phyloP scores from a whole-genome alignment of 148 eudicot species.

The Cornus controversa region DNA sequence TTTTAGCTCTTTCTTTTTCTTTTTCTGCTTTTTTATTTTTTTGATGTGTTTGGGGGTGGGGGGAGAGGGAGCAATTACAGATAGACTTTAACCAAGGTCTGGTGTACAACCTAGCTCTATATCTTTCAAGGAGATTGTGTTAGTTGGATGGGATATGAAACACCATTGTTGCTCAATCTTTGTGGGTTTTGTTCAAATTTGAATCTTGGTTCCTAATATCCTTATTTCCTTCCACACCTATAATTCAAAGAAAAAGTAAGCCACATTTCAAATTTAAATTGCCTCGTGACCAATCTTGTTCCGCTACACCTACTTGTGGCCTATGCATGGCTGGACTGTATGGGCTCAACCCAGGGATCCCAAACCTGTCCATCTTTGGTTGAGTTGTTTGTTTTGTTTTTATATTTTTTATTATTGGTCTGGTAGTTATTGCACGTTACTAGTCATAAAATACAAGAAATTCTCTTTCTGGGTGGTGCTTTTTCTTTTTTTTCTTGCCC shows the following conservation, averaged over 20 bases:
- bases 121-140: background rate
- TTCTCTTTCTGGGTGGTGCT: background rate
- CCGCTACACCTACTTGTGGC: background rate
- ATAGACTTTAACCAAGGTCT: too few species aligned
- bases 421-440: slow-evolving; percentile 1
- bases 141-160: background rate
- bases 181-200: too few species aligned
- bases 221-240: background rate
- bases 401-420: background rate
- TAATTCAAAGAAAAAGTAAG: background rate
- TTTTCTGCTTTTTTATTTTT: too few species aligned
- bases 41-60: too few species aligned
- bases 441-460: background rate
- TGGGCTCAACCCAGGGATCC: background rate
- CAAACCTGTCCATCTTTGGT: background rate
- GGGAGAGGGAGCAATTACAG: too few species aligned
- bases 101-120: too few species aligned
- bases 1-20: too few species aligned
- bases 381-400: background rate
- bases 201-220: background rate
- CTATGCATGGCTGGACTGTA: background rate
- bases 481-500: background rate
- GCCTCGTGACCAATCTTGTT: background rate
- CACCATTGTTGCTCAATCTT: too few species aligned
- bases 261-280: background rate